Evolutionary conservation across 75 land plant species (phyloP), one percentile per base, ranked within the genome.

Genomic region (Larix kaempferi): DNA sequence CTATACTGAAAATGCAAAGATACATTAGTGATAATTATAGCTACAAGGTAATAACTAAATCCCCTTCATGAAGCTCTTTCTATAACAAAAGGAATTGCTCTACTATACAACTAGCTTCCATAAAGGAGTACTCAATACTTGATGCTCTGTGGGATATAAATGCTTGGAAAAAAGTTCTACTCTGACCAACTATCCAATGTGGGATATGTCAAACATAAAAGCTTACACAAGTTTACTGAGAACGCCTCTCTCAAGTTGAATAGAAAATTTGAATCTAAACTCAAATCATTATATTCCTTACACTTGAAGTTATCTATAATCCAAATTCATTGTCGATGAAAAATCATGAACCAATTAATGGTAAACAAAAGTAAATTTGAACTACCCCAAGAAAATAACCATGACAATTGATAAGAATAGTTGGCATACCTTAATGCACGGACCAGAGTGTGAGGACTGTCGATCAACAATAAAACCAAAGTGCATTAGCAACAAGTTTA

Each of bases 401-500:
- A 69, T 7, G 22, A 19, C 39, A 69, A 22, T 37, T 69, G 72
- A 39, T 69, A 69, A 69, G 23, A 39, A 37, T 37, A 69, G 35
- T n/a, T 35, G 15, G 44, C 80, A 52, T 84, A 96, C 99, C 99
- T 97, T 41, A 97, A 73, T 56, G 95, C 98, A 80, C 95, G 95
- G 71, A 97, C 99, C 79, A 97, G 80, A 3, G 98, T 94, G 73
- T 97, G 99, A 59, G 99, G 99, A 78, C 99, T 96, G 92, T 86
- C 91, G 81, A 71, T 78, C n/a, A 79, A 33, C 6, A 69, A n/a
- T 16, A 19, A 69, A 39, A 69, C 35, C 19, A 39, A 69, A 67
- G 21, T 15, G n/a, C 19, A 21, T 69, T 41, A 69, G 49, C 8
- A 41, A 14, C 37, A 21, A 33, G 2, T 16, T 1, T 8, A 44